Evolutionary conservation across 345 rosid genomes (phyloP), one percentile per base, ranked within the genome.

Genomic region (Citrus maxima): DNA sequence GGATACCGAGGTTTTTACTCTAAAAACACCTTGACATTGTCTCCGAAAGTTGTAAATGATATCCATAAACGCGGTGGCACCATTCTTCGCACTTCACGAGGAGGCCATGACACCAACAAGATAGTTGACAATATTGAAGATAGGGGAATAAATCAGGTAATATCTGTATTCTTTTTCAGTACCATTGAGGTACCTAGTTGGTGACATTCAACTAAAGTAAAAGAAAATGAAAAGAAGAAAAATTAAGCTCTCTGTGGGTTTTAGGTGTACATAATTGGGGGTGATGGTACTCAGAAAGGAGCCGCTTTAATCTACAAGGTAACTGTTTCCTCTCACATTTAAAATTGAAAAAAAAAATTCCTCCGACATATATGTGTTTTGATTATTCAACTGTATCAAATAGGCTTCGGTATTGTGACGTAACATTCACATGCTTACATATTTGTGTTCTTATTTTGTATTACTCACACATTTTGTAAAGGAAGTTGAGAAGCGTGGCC

Each of bases 21-120:
- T 13, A 89, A 76, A 81, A 95, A 90, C 78, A 92, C 96, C 30
- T 70, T 85, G 51, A 79, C 78, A 0, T 86, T 95, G 83, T 93
- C 92, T 22, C 93, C 98, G 80, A 95, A 92, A 86, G 89, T 89
- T 74, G 95, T 95, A 69, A 90, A 92, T 34, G 90, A 93, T 82
- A 93, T 95, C 69, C 99, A 95, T 82, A 95, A 95, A 83, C 93
- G 97, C 10, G 96, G 99, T 73, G 99, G 98, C 58, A 91, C 98
- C 49, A 83, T 91, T 81, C 95, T 95, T 77, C 85, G 84, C 63
- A 93, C 97, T 38, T 95, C 99, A 24, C 85, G 99, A 38, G 99
- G 99, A 74, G 97, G 98, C 78, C 97, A 95, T 73, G 96, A 93
- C 86, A 90, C 98, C 59, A 82, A 80, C 6, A 93, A 95, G 88